A percentile compares a stretch with the other conserved stretches of the same genome.
phyloP scores from a whole-genome alignment of 2,329 filamentous ascomycete genomes.

The Epichloe elymi region DNA sequence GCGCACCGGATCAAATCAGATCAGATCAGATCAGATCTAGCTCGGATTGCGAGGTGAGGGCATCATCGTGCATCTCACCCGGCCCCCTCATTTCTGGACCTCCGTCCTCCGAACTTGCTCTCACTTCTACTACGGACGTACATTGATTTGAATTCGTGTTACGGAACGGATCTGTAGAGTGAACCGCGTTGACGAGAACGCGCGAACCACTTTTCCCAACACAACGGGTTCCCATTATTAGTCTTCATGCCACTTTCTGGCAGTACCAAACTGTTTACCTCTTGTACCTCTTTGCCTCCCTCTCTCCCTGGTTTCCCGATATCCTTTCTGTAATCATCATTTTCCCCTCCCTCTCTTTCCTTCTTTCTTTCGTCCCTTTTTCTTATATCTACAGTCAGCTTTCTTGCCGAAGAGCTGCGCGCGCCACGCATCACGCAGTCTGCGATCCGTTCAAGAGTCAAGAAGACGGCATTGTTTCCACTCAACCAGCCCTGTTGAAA shows the following conservation, averaged over 20 bases:
- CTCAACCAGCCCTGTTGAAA: background rate
- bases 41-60: background rate
- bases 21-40: slow-evolving; percentile 1
- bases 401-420: background rate
- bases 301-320: too few species aligned
- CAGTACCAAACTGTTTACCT: too few species aligned
- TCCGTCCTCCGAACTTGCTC: background rate
- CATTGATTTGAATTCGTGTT: background rate
- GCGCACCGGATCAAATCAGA: background rate
- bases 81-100: background rate
- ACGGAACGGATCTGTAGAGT: background rate
- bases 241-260: background rate
- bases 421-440: background rate
- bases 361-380: too few species aligned
- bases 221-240: background rate
- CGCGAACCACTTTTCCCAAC: background rate
- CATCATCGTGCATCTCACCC: slow-evolving; percentile 3
- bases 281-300: too few species aligned
- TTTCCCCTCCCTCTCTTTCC: too few species aligned
- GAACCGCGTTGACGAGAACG: background rate
- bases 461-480: background rate
- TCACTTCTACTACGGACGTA: too few species aligned
- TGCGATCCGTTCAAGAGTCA: background rate
- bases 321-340: too few species aligned
- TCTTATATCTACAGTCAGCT: background rate